A percentile compares a stretch with the other conserved stretches of the same genome.
Conservation (phyloP, 371 early-diverging fungal species). For the Smittium culicis region DNA sequence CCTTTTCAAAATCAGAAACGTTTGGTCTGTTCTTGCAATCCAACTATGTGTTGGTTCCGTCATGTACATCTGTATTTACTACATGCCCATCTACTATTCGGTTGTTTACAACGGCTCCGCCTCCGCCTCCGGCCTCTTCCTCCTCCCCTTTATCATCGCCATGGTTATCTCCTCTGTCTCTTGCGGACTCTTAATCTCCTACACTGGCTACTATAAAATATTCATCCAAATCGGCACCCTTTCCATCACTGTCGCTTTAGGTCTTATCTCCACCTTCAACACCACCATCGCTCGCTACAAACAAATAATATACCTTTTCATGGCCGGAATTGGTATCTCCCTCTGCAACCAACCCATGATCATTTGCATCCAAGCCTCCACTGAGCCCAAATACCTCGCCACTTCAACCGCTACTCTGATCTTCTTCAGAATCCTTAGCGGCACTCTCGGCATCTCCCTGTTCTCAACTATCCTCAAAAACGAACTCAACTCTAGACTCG, state of each 20-base stretch:
- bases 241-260: background rate
- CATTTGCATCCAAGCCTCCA: constrained; percentile 43
- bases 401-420: constrained; percentile 41
- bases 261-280: constrained; percentile 17
- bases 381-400: constrained; percentile 40
- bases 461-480: constrained; percentile 42
- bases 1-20: constrained; percentile 35
- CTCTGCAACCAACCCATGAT: constrained; percentile 39
- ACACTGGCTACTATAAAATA: background rate
- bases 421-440: constrained; percentile 44
- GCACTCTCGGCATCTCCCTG: constrained; percentile 40
- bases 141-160: constrained; percentile 7
- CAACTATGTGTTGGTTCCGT: constrained; percentile 34
- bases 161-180: background rate
- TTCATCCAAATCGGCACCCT: constrained; percentile 13
- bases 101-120: constrained; percentile 44
- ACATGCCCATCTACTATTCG: constrained; percentile 65
- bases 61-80: constrained; percentile 41
- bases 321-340: constrained; percentile 48
- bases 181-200: constrained; percentile 1
- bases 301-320: constrained; percentile 36
- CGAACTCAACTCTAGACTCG: constrained; percentile 16
- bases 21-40: constrained; percentile 14
- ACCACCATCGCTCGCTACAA: constrained; percentile 35
- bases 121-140: constrained; percentile 38